Conservation (phyloP, 208 protist genomes). For the Leptomonas pyrrhocoris region DNA sequence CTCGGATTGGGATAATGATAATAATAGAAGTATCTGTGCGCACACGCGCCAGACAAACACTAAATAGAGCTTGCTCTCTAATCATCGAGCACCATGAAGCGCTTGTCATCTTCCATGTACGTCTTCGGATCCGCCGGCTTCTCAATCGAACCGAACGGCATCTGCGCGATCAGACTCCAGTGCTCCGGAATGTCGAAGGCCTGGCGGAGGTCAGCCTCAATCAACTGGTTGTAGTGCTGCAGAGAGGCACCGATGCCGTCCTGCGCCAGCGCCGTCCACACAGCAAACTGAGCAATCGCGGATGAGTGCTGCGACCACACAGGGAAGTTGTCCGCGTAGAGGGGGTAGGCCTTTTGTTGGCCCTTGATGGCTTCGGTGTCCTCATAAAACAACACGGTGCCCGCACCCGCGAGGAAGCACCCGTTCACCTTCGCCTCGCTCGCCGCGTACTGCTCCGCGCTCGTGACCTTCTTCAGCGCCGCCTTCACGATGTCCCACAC, state of each 20-base stretch:
- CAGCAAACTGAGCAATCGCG: slow-evolving; percentile 57
- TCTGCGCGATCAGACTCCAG: slow-evolving; percentile 60
- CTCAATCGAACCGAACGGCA: slow-evolving; percentile 61
- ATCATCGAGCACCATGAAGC: slow-evolving; percentile 44
- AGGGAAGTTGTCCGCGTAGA: slow-evolving; percentile 50
- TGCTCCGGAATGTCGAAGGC: slow-evolving; percentile 43
- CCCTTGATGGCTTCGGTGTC: slow-evolving; percentile 36
- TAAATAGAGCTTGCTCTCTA: neutral
- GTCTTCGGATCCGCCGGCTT: slow-evolving; percentile 43
- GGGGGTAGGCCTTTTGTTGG: slow-evolving; percentile 47
- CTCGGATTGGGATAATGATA: no score
- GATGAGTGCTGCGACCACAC: slow-evolving; percentile 49
- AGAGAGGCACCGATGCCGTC: slow-evolving; percentile 46
- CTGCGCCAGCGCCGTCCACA: slow-evolving; percentile 58
- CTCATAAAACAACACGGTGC: slow-evolving; percentile 68
- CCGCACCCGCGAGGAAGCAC: slow-evolving; percentile 55
- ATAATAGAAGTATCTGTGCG: neutral
- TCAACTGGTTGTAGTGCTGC: slow-evolving; percentile 67
- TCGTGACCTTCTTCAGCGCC: slow-evolving; percentile 39
- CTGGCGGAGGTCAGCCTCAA: slow-evolving; percentile 33
- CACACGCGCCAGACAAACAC: neutral
- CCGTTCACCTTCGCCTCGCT: slow-evolving; percentile 43
- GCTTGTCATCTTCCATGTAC: slow-evolving; percentile 38
- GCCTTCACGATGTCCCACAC: slow-evolving; percentile 57
- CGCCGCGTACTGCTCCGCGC: slow-evolving; percentile 32